Percentiles rank a stretch among this genome's conserved stretches.
These are phyloP conservation scores for Circinella minor DNA, from an alignment of 371 early-diverging fungal species.

Conservation along the genomic window DNA sequence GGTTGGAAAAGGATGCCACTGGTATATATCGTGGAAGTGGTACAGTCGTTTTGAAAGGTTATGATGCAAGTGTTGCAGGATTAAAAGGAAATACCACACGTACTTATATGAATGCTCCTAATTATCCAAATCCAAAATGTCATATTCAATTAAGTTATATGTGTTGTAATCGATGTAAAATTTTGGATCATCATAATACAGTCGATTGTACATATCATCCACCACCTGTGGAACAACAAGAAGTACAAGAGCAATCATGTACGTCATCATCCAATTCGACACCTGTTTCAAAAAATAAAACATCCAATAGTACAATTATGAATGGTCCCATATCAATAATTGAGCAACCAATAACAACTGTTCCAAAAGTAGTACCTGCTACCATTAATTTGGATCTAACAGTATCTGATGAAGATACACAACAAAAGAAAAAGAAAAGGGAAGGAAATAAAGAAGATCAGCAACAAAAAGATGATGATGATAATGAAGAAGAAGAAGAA, in stretches of 20 bases:
- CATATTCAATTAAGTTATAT: background rate
- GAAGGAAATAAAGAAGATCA: background rate
- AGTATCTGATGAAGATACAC: background rate
- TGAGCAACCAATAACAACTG: background rate
- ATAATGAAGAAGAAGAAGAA: background rate
- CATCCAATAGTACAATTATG: too few relatives aligned
- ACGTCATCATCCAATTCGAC: too few relatives aligned
- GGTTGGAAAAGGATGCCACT: background rate
- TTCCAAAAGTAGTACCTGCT: background rate
- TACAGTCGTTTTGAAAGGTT: background rate
- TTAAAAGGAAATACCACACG: background rate
- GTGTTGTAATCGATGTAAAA: background rate
- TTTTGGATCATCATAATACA: background rate
- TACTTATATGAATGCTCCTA: background rate
- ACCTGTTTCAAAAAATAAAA: too few relatives aligned
- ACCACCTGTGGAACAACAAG: background rate
- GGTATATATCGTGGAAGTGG: constrained; percentile 1
- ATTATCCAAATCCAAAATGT: background rate
- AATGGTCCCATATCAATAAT: too few relatives aligned
- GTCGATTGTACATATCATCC: background rate
- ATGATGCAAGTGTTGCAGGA: background rate
- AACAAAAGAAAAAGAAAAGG: background rate
- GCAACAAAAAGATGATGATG: background rate
- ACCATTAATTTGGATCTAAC: background rate
- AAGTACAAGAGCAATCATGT: background rate